These are phyloP conservation scores for Cladophialophora yegresii DNA, from an alignment of 2,329 filamentous ascomycete species.

Conservation along the genomic window DNA sequence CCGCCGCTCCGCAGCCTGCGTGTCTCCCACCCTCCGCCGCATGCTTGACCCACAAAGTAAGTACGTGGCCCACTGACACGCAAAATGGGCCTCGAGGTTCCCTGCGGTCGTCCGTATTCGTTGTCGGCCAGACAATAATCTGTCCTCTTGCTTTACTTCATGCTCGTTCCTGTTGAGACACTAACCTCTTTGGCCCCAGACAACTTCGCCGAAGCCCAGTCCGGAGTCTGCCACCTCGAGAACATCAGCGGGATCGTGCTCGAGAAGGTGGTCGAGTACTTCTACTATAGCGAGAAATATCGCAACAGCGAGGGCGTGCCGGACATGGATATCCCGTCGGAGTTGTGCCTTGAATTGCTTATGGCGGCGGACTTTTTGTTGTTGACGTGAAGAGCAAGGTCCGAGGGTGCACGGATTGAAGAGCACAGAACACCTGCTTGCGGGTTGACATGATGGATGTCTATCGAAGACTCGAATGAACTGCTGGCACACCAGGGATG, in stretches of 20 bases:
- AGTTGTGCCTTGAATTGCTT: constrained; percentile 65
- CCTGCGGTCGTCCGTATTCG: too few relatives aligned
- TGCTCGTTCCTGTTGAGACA: not conserved
- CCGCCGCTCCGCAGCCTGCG: constrained; percentile 60
- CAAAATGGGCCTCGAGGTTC: not conserved
- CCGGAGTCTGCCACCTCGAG: constrained; percentile 60
- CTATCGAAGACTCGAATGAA: not conserved
- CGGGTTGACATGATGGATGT: not conserved
- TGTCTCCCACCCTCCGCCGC: constrained; percentile 63
- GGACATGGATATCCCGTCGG: constrained; percentile 67
- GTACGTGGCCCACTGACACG: constrained; percentile 35
- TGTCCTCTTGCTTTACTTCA: too few relatives aligned
- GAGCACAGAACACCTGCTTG: not conserved
- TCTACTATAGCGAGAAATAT: constrained; percentile 68
- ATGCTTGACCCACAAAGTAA: constrained; percentile 66
- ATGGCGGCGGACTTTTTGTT: constrained; percentile 69
- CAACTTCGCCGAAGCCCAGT: constrained; percentile 62
- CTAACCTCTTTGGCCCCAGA: constrained; percentile 45
- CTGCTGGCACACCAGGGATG: not conserved
- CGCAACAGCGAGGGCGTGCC: constrained; percentile 61
- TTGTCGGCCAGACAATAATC: too few relatives aligned
- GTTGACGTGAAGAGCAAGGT: constrained; percentile 48
- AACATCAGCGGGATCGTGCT: constrained; percentile 65
- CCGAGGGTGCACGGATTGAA: not conserved
- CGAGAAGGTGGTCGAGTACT: constrained; percentile 70